Percentiles rank a stretch among this genome's conserved stretches.
phyloP scores from a whole-genome alignment of 768 basidiomycete genomes.

The Lentinula boryana region DNA sequence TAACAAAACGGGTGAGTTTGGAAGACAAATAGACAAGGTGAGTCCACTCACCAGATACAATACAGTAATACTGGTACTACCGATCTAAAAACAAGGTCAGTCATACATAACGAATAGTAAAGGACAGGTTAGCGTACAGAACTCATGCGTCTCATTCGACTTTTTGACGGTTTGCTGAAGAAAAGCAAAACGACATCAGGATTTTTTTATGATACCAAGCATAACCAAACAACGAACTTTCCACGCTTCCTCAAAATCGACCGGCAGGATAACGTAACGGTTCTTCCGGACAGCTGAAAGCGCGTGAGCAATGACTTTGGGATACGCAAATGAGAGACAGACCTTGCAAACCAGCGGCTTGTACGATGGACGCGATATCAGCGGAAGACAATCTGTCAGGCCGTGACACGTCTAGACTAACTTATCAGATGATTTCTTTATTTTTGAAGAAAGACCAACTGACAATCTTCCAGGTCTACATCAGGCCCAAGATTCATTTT shows the following conservation, averaged over 20 bases:
- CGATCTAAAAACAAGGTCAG: slow-evolving; percentile 26
- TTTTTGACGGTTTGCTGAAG: slow-evolving; percentile 93
- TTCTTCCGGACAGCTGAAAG: slow-evolving; percentile 89
- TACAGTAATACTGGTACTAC: slow-evolving; percentile 1
- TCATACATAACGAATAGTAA: neutral
- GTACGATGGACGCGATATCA: slow-evolving; percentile 92
- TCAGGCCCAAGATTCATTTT: slow-evolving; percentile 99
- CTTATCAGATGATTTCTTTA: neutral
- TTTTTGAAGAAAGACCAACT: neutral
- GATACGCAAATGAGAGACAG: neutral
- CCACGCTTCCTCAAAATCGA: slow-evolving; percentile 99
- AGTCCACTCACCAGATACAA: slow-evolving; percentile 20
- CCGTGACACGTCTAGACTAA: slow-evolving; percentile 78
- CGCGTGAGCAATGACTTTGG: neutral
- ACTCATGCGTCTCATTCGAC: slow-evolving; percentile 93
- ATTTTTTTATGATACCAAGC: slow-evolving; percentile 33
- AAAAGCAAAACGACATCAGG: slow-evolving; percentile 23
- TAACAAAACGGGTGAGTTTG: neutral
- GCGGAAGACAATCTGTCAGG: slow-evolving; percentile 95
- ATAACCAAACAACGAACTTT: slow-evolving; percentile 77
- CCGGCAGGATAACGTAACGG: slow-evolving; percentile 92
- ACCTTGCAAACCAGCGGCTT: slow-evolving; percentile 97
- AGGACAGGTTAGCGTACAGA: slow-evolving; percentile 59
- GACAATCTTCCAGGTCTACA: slow-evolving; percentile 98
- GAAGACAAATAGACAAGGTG: neutral